phyloP scores from a whole-genome alignment of 2,329 filamentous ascomycete genomes.

The Clonostachys solani region DNA sequence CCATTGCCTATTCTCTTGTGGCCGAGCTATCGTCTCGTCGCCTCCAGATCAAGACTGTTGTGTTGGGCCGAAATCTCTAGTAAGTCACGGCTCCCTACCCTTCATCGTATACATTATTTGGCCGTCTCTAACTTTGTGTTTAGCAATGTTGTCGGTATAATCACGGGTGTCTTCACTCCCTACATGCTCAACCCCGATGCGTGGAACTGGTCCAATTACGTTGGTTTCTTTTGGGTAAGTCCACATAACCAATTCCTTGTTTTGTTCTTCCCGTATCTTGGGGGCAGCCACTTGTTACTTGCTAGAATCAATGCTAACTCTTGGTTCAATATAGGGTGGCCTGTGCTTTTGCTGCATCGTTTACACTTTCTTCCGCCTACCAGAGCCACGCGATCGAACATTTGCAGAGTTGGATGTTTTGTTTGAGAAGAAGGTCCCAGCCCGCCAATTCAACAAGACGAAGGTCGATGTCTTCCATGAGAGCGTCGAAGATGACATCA shows the following conservation, averaged over 20 bases:
- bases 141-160: slow-evolving; percentile 75
- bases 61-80: slow-evolving; percentile 76
- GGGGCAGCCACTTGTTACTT: not conserved
- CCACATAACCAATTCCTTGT: no score
- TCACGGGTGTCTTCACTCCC: slow-evolving; percentile 77
- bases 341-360: slow-evolving; percentile 77
- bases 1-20: slow-evolving; percentile 85
- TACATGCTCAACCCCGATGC: slow-evolving; percentile 88
- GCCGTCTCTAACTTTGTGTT: not conserved
- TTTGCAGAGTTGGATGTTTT: slow-evolving; percentile 85
- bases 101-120: not conserved
- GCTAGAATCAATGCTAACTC: slow-evolving; percentile 5
- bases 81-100: slow-evolving; percentile 24
- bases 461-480: slow-evolving; percentile 53
- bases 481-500: slow-evolving; percentile 40
- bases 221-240: slow-evolving; percentile 79
- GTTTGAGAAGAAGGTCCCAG: slow-evolving; percentile 69
- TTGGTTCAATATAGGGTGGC: slow-evolving; percentile 43
- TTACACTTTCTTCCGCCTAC: slow-evolving; percentile 57
- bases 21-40: slow-evolving; percentile 78
- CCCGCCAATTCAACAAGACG: slow-evolving; percentile 65
- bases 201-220: slow-evolving; percentile 86
- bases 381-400: slow-evolving; percentile 74
- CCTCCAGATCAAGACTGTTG: slow-evolving; percentile 87
- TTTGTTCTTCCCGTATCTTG: not conserved